Percentiles rank a stretch among this genome's conserved stretches.
Evolutionary conservation across 495 filamentous ascomycete species (phyloP).

Genomic region (Lepraria neglecta): DNA sequence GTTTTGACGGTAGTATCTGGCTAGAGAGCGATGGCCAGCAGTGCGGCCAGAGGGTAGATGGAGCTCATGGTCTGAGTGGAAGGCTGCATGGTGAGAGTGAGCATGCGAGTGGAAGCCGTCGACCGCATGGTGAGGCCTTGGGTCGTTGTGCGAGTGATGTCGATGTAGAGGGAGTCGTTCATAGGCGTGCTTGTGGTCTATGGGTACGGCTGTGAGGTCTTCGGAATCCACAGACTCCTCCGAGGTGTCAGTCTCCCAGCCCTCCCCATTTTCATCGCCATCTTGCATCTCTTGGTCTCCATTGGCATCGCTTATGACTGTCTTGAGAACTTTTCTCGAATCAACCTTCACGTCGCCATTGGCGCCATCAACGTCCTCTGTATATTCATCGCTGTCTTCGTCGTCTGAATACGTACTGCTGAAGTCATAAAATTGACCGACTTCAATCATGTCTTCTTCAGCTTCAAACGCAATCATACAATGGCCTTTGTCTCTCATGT

Average conservation of each 20-base stretch:
- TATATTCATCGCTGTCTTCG: conserved; percentile 54
- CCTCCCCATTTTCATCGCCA: conserved; percentile 52
- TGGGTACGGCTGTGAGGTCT: conserved; percentile 64
- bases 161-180: conserved; percentile 54
- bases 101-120: conserved; percentile 73
- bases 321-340: conserved; percentile 23
- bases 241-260: conserved; percentile 91
- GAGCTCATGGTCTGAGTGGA: conserved; percentile 85
- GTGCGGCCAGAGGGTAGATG: conserved; percentile 85
- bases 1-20: conserved; percentile 87
- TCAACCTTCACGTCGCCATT: conserved; percentile 26
- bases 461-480: conserved; percentile 91
- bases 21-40: conserved; percentile 84
- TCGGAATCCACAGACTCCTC: conserved; percentile 75
- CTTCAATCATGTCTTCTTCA: conserved; percentile 85
- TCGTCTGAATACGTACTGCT: conserved; percentile 83
- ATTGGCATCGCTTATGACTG: conserved; percentile 21
- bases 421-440: conserved; percentile 99
- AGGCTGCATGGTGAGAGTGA: conserved; percentile 61
- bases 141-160: conserved; percentile 57
- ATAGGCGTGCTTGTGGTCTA: conserved; percentile 55
- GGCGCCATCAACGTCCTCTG: conserved; percentile 38
- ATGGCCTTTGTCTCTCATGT: conserved; percentile 95
- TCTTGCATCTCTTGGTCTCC: conserved; percentile 34
- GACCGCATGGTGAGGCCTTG: conserved; percentile 57